These are phyloP conservation scores for Dothidotthia symphoricarpi DNA, from an alignment of 2,329 filamentous ascomycete species.

Conservation along the genomic window DNA sequence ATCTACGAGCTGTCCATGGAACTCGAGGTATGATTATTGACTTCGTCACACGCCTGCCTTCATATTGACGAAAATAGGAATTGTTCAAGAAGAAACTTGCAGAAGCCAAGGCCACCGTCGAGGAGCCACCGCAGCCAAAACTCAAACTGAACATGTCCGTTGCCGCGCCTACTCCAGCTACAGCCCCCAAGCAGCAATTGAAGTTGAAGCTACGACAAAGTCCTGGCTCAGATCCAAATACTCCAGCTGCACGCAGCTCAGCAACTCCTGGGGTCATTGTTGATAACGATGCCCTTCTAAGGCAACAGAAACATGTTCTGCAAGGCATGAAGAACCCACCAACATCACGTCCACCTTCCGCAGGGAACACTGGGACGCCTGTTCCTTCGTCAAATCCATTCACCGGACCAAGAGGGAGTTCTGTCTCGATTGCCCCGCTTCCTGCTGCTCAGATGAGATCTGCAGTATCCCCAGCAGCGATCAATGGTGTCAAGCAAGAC, in stretches of 20 bases:
- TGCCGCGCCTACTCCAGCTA: constrained; percentile 18
- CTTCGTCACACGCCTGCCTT: background rate
- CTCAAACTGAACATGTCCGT: constrained; percentile 73
- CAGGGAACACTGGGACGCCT: constrained; percentile 29
- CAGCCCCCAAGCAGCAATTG: constrained; percentile 49
- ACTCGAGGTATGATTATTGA: constrained; percentile 62
- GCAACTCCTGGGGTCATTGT: constrained; percentile 51
- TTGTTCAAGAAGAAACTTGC: constrained; percentile 67
- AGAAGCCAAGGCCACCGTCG: constrained; percentile 69
- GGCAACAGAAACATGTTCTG: constrained; percentile 53
- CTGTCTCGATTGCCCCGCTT: constrained; percentile 21
- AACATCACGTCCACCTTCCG: constrained; percentile 27
- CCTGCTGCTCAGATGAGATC: constrained; percentile 28
- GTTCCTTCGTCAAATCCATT: constrained; percentile 29
- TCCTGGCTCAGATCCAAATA: constrained; percentile 41
- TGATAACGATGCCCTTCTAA: constrained; percentile 54
- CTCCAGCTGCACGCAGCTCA: constrained; percentile 43
- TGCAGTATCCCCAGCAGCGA: constrained; percentile 32
- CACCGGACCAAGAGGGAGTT: constrained; percentile 23
- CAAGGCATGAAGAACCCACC: constrained; percentile 48
- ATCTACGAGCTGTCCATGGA: constrained; percentile 75
- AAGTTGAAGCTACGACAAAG: constrained; percentile 59
- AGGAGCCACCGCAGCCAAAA: constrained; percentile 70
- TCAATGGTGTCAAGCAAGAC: constrained; percentile 42
- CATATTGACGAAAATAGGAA: constrained; percentile 51